These are phyloP conservation scores for Colletotrichum graminicola DNA, from an alignment of 2,329 filamentous ascomycete genomes.

Conservation along the genomic window DNA sequence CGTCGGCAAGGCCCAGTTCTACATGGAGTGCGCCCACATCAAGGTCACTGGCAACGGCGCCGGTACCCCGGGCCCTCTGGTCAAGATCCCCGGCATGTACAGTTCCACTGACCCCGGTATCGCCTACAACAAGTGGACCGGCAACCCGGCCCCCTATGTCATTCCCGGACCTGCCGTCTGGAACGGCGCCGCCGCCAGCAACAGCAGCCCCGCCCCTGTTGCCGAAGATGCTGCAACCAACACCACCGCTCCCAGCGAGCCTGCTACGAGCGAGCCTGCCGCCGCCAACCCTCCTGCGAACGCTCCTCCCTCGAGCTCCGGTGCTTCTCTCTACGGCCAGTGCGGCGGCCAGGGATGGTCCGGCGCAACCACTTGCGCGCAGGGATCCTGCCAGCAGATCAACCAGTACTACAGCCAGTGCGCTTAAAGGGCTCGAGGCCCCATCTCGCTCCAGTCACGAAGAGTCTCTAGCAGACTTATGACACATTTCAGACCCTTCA, in stretches of 20 bases:
- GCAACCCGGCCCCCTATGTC: slow-evolving; percentile 34
- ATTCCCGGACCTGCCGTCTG: slow-evolving; percentile 39
- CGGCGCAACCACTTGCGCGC: slow-evolving; percentile 45
- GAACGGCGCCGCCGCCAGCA: slow-evolving; percentile 5
- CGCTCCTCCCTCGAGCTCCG: slow-evolving; percentile 13
- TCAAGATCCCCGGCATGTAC: slow-evolving; percentile 56
- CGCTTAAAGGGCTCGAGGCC: neutral
- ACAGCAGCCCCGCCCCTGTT: neutral
- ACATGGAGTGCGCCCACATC: slow-evolving; percentile 58
- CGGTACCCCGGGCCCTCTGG: slow-evolving; percentile 53
- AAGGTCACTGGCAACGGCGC: slow-evolving; percentile 54
- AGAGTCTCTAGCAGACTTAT: neutral
- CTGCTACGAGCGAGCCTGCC: neutral
- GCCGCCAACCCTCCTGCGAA: neutral
- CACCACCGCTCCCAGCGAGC: neutral
- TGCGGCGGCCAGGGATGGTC: slow-evolving; percentile 45
- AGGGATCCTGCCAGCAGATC: slow-evolving; percentile 46
- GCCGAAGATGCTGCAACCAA: neutral
- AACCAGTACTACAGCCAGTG: slow-evolving; percentile 45
- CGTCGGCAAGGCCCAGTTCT: slow-evolving; percentile 50
- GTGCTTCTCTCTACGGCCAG: slow-evolving; percentile 43
- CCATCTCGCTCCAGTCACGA: neutral
- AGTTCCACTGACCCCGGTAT: slow-evolving; percentile 34
- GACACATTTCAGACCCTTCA: neutral
- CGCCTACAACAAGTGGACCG: slow-evolving; percentile 40